A percentile compares a stretch with the other conserved stretches of the same genome.
Conservation (phyloP, 306 rosid genomes). For the Vigna unguiculata region DNA sequence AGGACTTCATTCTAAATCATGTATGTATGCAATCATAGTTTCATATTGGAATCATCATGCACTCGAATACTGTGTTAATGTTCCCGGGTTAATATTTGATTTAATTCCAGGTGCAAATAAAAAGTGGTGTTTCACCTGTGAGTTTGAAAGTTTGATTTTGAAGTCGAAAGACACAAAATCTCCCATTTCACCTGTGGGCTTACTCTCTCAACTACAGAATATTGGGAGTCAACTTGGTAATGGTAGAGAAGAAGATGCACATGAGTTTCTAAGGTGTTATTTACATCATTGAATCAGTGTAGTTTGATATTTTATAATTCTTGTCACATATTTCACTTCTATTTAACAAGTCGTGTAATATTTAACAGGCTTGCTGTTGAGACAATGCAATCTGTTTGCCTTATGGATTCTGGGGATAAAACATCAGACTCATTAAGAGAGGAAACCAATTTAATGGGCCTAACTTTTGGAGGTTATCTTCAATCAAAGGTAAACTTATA, state of each 20-base stretch:
- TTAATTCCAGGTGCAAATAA: conserved; percentile 64
- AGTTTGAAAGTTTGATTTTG: conserved; percentile 73
- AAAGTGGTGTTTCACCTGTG: conserved; percentile 82
- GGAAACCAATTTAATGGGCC: conserved; percentile 79
- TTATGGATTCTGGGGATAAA: conserved; percentile 58
- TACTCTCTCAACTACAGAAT: conserved; percentile 73
- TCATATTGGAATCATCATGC: conserved; percentile 29
- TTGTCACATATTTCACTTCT: conserved; percentile 21
- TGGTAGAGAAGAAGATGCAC: conserved; percentile 97
- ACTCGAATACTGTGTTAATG: conserved; percentile 15
- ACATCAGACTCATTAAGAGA: conserved; percentile 62
- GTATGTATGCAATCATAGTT: conserved; percentile 57
- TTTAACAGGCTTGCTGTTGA: conserved; percentile 74
- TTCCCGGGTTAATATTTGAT: conserved; percentile 29
- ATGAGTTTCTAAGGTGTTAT: conserved; percentile 83
- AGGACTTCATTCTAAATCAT: conserved; percentile 80
- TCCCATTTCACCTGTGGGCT: conserved; percentile 71
- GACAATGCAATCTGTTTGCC: conserved; percentile 83
- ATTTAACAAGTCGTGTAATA: background rate
- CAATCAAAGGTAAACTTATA: conserved; percentile 78
- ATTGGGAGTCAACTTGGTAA: conserved; percentile 80
- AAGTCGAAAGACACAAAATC: conserved; percentile 73
- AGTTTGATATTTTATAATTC: conserved; percentile 13
- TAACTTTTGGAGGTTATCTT: conserved; percentile 94
- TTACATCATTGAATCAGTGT: conserved; percentile 15